Percentiles rank a stretch among this genome's conserved stretches.
These are phyloP conservation scores for Clonostachys solani DNA, from an alignment of 2,329 filamentous ascomycete genomes.

Conservation along the genomic window DNA sequence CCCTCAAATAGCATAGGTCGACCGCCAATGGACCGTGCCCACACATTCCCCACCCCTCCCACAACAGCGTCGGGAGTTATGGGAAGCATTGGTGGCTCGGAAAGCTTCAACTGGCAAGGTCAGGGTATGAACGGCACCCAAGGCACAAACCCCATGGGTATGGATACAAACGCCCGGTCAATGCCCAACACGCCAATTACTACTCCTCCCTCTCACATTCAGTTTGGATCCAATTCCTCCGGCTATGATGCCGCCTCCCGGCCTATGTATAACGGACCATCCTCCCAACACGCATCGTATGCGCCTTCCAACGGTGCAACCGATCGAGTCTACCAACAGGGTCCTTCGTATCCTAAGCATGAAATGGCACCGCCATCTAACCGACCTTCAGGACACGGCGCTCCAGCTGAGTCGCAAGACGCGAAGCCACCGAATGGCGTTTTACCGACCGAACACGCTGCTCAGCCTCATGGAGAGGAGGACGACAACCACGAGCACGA, in stretches of 20 bases:
- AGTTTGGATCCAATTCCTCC: constrained; percentile 67
- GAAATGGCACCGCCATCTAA: constrained; percentile 83
- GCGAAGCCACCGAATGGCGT: constrained; percentile 64
- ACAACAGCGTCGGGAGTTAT: constrained; percentile 88
- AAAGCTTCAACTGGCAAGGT: constrained; percentile 75
- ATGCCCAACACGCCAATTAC: constrained; percentile 90
- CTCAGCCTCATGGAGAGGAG: constrained; percentile 57
- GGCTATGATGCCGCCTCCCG: constrained; percentile 71
- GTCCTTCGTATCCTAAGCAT: constrained; percentile 68
- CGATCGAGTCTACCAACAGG: constrained; percentile 65
- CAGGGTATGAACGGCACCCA: constrained; percentile 59
- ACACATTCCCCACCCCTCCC: constrained; percentile 92
- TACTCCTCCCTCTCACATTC: constrained; percentile 82
- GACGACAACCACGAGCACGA: constrained; percentile 72
- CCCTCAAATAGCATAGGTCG: constrained; percentile 70
- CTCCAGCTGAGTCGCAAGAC: constrained; percentile 58
- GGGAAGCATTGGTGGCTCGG: constrained; percentile 66
- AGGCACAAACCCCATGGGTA: constrained; percentile 63
- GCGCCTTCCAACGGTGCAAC: constrained; percentile 55
- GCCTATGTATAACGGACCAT: constrained; percentile 70
- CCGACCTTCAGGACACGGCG: constrained; percentile 52
- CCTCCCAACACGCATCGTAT: constrained; percentile 69
- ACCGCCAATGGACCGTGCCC: constrained; percentile 75
- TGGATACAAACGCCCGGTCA: constrained; percentile 73
- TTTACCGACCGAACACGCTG: constrained; percentile 45